phyloP scores from a whole-genome alignment of 31 red algal genomes.

The Porphyra umbilicalis region DNA sequence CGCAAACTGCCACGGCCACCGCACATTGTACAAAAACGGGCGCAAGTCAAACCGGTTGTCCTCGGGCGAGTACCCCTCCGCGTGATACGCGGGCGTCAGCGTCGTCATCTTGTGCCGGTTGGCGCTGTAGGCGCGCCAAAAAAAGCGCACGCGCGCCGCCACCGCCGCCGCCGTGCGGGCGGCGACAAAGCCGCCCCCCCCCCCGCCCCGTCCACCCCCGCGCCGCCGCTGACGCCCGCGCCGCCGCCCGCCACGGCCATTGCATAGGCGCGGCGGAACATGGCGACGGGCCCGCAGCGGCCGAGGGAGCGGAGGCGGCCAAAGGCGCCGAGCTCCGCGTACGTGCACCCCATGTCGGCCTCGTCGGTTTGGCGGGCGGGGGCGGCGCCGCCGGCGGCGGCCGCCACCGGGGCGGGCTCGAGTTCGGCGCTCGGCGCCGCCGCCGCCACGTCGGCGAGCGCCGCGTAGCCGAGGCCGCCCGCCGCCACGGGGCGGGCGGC shows the following conservation, averaged over 20 bases:
- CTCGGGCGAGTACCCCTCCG: slow-evolving; percentile 93
- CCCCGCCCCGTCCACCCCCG: slow-evolving; percentile 67
- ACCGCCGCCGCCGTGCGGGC: slow-evolving; percentile 13
- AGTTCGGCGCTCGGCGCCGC: slow-evolving; percentile 90
- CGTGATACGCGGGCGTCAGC: slow-evolving; percentile 88
- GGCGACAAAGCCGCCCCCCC: slow-evolving; percentile 63
- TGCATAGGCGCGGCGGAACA: slow-evolving; percentile 40
- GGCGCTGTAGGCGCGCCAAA: slow-evolving; percentile 91
- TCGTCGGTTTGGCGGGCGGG: slow-evolving; percentile 79
- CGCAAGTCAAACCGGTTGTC: slow-evolving; percentile 98
- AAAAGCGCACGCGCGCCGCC: slow-evolving; percentile 84
- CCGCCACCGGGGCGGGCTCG: slow-evolving; percentile 53
- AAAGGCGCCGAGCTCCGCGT: slow-evolving; percentile 83
- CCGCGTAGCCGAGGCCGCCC: slow-evolving; percentile 62
- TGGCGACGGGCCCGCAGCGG: slow-evolving; percentile 79
- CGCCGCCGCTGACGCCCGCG: slow-evolving; percentile 74
- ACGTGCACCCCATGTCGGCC: slow-evolving; percentile 98
- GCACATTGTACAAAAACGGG: slow-evolving; percentile 81
- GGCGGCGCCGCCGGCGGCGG: neutral
- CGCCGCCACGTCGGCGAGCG: slow-evolving; percentile 55
- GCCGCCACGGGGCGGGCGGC: slow-evolving; percentile 27
- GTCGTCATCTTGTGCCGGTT: slow-evolving; percentile 97
- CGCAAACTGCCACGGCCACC: slow-evolving; percentile 88
- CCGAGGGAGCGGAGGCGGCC: slow-evolving; percentile 75
- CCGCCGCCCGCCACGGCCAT: neutral